A percentile compares a stretch with the other conserved stretches of the same genome.
phyloP scores from a whole-genome alignment of 2,329 filamentous ascomycete species.

The Epichloe hybrida region DNA sequence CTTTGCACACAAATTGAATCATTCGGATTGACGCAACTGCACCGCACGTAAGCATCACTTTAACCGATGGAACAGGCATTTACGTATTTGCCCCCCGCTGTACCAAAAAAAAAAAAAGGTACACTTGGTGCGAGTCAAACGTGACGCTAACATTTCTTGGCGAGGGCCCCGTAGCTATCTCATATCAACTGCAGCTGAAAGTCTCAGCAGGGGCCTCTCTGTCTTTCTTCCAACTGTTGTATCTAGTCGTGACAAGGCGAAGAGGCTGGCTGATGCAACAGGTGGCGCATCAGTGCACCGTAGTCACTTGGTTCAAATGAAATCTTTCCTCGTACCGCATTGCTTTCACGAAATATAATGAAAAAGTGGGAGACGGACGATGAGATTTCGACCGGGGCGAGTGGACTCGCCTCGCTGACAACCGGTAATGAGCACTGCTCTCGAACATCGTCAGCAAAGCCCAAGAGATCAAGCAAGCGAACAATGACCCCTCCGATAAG shows the following conservation, averaged over 20 bases:
- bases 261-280: not conserved
- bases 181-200: constrained; percentile 7
- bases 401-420: constrained; percentile 47
- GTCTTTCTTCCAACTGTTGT: constrained; percentile 4
- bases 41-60: too few species aligned
- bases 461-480: constrained; percentile 44
- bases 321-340: not conserved
- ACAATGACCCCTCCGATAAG: constrained; percentile 49
- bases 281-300: not conserved
- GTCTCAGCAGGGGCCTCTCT: constrained; percentile 1
- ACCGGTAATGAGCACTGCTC: constrained; percentile 55
- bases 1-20: not conserved
- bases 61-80: not conserved
- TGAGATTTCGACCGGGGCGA: constrained; percentile 36
- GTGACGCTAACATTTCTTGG: not conserved
- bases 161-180: constrained; percentile 4
- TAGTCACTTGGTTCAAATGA: not conserved
- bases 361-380: constrained; percentile 49
- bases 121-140: not conserved
- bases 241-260: not conserved
- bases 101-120: not conserved
- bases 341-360: constrained; percentile 25
- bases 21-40: too few species aligned
- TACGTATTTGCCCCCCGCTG: too few species aligned
- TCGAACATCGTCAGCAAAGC: constrained; percentile 53